Base-by-base conservation (phyloP, 441 rosid species). In the Euphorbia celastroides region DNA sequence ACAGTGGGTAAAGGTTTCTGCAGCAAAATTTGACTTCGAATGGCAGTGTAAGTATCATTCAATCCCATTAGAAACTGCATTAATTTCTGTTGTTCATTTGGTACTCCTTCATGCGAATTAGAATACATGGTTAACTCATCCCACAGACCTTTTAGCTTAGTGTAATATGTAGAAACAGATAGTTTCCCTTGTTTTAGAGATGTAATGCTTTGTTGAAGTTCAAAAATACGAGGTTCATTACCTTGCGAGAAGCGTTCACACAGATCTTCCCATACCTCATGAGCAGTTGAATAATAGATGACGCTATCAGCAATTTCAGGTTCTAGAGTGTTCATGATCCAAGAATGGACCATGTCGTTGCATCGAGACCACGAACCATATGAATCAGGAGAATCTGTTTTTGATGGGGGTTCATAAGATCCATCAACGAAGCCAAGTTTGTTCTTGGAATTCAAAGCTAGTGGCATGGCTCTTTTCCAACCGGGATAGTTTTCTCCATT, bases 21-120 rank as follows among this genome's bases (percentile, higher is more conserved):
- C 48, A 42, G 9, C 48, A 42, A 42, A 42, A 42, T 42, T 9
- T 42, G 48, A 42, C 48, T 42, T 13, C 48, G 38, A 60, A 68
- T 59, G 0, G 17, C 59, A 31, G 7, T 30, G 14, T 69, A 69
- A 26, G 54, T 23, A 23, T 69, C 72, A 36, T 69, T 62, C 38
- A 69, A 69, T n/a, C 66, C 52, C 34, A 51, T 57, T 7, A 65
- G n/a, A 27, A 65, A 65, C 26, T 65, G 50, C 69, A 65, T 65
- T 7, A 65, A 32, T 32, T 67, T 67, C 19, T 58, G 48, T 7
- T 58, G 31, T 6, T 67, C 64, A 12, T 14, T 3, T 27, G 41
- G 64, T 67, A 54, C 5, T 30, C 44, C 19, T 3, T 56, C 25
- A 1, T 11, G 14, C 20, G 52, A 36, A 20, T 34, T 23, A 0